phyloP scores from a whole-genome alignment of 1,139 yeast genomes.

The Suhomyces guaymorum region DNA sequence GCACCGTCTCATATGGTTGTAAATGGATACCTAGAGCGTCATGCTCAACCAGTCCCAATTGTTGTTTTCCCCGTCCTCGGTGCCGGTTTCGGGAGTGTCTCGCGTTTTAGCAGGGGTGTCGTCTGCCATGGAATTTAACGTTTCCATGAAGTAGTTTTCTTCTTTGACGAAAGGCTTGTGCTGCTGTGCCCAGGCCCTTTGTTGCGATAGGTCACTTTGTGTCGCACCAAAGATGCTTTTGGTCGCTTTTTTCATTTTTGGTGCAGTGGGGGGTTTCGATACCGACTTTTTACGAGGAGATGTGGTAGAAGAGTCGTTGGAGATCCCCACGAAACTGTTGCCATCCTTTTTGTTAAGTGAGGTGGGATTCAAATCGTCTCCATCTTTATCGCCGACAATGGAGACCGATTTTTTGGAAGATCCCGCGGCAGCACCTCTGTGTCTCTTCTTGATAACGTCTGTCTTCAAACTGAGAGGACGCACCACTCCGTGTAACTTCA shows the following conservation, averaged over 20 bases:
- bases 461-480: constrained; percentile 31
- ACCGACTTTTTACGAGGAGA: no score
- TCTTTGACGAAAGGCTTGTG: constrained; percentile 4
- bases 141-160: constrained; percentile 7
- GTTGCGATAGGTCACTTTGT: no score
- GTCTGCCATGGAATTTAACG: constrained; percentile 7
- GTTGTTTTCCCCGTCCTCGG: constrained; percentile 17
- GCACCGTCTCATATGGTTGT: no score
- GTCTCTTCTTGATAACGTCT: constrained; percentile 31
- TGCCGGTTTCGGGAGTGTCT: constrained; percentile 2
- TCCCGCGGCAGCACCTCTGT: constrained; percentile 22
- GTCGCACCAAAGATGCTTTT: no score
- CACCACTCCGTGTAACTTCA: constrained; percentile 30
- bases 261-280: no score
- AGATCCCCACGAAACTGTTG: constrained; percentile 3
- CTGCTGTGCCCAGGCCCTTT: no score
- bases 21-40: constrained; percentile 24
- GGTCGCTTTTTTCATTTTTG: no score
- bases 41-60: constrained; percentile 32
- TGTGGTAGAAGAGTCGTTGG: no score
- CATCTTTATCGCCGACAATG: constrained; percentile 16
- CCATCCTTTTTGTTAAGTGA: constrained; percentile 18
- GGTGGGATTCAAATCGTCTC: constrained; percentile 29
- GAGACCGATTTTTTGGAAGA: constrained; percentile 12
- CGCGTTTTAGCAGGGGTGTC: constrained; percentile 2